Evolutionary conservation across 139 green algal genomes (phyloP), one percentile per base, ranked within the genome.

Genomic region (Closterium sp.): DNA sequence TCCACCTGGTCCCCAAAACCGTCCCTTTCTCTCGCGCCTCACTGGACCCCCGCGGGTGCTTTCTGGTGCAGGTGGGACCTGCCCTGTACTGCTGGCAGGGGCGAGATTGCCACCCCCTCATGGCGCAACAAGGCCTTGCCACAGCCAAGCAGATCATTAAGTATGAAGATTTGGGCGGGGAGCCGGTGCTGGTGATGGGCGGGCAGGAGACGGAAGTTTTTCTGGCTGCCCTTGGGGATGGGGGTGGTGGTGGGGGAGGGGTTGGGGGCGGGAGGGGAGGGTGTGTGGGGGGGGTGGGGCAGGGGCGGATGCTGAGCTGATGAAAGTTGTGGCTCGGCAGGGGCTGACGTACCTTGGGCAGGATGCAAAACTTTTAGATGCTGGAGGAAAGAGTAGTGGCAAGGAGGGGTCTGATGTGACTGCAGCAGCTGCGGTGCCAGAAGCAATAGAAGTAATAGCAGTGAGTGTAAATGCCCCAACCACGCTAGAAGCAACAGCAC

Each of bases 1-100:
- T 93, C 8, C 91, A 93, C 32, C 64, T 93, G 16, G 91, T 93
- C 2, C 91, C 87, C 4, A 92, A 93, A 90, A 33, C 64, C 4
- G 87, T 93, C n/a, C n/a, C 34, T 32, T 23, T 34, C 16, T 76
- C 33, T 1, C 19, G 33, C 30, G 2, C 91, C 21, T 32, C 28
- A 23, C 91, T 93, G 0, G 91, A 93, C 34, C 87, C 88, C 10
- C 34, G 91, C n/a, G 91, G 91, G 33, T 90, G 31, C 19, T 93
- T 93, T 31, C 30, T 93, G 30, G 21, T 93, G 33, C 88, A 93
- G n/a, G 90, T 86, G 30, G 30, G 83, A 33, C 25, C 30, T 86
- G 83, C 30, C 6, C 21, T 86, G 83, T 86, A 31, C 83, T 33
- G 83, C 30, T 86, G 83, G 83, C 19, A 86, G 31, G 83, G 83